phyloP scores from a whole-genome alignment of 2,329 filamentous ascomycete genomes.

The Claviceps sp. region DNA sequence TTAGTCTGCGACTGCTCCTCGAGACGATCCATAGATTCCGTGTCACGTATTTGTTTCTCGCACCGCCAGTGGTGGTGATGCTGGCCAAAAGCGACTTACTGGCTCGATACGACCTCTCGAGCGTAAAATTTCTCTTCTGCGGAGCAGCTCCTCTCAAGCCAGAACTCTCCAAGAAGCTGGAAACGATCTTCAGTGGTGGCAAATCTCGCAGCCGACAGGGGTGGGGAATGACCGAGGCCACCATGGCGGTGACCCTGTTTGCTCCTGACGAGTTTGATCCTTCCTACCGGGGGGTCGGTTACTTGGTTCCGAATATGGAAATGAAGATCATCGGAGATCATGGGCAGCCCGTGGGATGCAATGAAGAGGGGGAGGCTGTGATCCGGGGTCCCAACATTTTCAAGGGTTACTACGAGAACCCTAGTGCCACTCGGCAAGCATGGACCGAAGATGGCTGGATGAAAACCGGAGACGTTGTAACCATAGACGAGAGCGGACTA shows the following conservation, averaged over 20 bases:
- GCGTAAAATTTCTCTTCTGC: slow-evolving; percentile 51
- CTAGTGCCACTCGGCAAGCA: not conserved
- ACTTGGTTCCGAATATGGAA: slow-evolving; percentile 59
- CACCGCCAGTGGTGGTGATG: slow-evolving; percentile 66
- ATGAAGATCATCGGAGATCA: slow-evolving; percentile 40
- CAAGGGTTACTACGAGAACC: not conserved
- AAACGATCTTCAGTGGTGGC: slow-evolving; percentile 20
- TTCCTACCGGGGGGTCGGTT: slow-evolving; percentile 26
- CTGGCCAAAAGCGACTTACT: slow-evolving; percentile 50
- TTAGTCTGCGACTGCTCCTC: slow-evolving; percentile 25
- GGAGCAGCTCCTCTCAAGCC: slow-evolving; percentile 63
- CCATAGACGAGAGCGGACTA: not conserved
- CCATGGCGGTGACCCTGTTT: slow-evolving; percentile 48
- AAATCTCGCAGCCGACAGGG: not conserved
- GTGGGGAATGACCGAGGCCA: slow-evolving; percentile 60
- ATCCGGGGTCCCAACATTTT: not conserved
- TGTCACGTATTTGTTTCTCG: slow-evolving; percentile 54
- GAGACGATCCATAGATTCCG: slow-evolving; percentile 53
- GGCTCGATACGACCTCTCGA: slow-evolving; percentile 54
- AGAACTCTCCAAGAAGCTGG: slow-evolving; percentile 51
- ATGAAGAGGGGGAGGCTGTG: not conserved
- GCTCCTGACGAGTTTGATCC: slow-evolving; percentile 35
- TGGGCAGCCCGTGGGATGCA: not conserved
- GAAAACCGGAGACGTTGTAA: not conserved
- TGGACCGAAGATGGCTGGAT: not conserved